A percentile compares a stretch with the other conserved stretches of the same genome.
Conservation (phyloP, 805 yeast genomes). For the Starmerella apis region DNA sequence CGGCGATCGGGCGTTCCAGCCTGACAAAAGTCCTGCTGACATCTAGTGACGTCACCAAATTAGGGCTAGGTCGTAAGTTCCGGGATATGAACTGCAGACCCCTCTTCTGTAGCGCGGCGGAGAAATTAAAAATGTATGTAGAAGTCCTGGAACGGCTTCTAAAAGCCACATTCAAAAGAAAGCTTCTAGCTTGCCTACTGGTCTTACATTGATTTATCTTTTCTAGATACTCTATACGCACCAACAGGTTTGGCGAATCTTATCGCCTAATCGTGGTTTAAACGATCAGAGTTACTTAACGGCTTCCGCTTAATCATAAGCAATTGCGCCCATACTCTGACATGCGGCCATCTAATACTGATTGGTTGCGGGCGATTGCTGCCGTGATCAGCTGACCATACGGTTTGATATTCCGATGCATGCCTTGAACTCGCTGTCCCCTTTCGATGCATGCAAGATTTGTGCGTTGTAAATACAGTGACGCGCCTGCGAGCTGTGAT, state of each 20-base stretch:
- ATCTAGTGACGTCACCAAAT: background rate
- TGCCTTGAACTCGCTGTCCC: background rate
- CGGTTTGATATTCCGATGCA: background rate
- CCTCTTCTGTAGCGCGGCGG: conserved; percentile 1
- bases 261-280: conserved; percentile 1
- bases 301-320: background rate
- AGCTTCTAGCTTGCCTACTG: no score
- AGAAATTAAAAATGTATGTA: background rate
- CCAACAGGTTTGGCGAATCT: conserved; percentile 3
- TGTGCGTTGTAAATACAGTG: background rate
- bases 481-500: background rate
- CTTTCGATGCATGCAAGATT: background rate
- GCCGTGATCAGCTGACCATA: conserved; percentile 3
- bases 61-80: background rate
- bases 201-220: no score
- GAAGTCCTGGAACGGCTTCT: background rate
- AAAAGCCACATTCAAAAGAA: background rate
- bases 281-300: conserved; percentile 1
- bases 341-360: background rate
- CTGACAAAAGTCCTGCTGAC: conserved; percentile 2
- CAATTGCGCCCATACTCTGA: conserved; percentile 4
- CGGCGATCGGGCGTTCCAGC: conserved; percentile 7
- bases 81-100: conserved; percentile 5
- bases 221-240: no score
- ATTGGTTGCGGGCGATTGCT: conserved; percentile 2